These are phyloP conservation scores for Suhomyces vadensis DNA, from an alignment of 805 yeast genomes.

Conservation along the genomic window DNA sequence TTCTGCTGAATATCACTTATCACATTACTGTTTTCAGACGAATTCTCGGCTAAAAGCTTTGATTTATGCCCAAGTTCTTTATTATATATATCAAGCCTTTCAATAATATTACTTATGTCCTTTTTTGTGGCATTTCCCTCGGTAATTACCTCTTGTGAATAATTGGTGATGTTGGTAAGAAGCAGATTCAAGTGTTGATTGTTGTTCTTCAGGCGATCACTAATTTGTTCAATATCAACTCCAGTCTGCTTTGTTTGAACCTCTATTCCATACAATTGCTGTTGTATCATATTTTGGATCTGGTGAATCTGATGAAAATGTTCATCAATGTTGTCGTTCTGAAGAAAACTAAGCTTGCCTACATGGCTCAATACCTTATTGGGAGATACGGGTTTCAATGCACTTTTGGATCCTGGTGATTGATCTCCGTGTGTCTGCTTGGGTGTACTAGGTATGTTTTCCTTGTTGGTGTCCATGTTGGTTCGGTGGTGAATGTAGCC, in stretches of 20 bases:
- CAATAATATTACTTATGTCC: constrained; percentile 26
- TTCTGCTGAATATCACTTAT: not conserved
- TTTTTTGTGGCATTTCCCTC: constrained; percentile 38
- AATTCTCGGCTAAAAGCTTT: not conserved
- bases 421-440: not conserved
- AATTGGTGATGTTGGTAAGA: constrained; percentile 34
- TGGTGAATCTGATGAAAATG: constrained; percentile 33
- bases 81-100: constrained; percentile 17
- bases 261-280: constrained; percentile 32
- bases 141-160: constrained; percentile 35
- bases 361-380: constrained; percentile 19
- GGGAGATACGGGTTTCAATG: constrained; percentile 31
- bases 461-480: constrained; percentile 6
- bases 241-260: constrained; percentile 36
- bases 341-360: constrained; percentile 32
- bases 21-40: not conserved
- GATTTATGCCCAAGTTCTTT: not conserved
- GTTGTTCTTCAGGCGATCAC: constrained; percentile 42
- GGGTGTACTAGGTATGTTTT: constrained; percentile 4
- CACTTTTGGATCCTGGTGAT: constrained; percentile 1
- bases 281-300: constrained; percentile 28
- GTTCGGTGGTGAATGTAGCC: not conserved
- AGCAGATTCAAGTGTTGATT: constrained; percentile 38
- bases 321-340: constrained; percentile 34
- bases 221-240: constrained; percentile 36